Base-by-base conservation (phyloP, 352 stramenopile genomes). In the Phytophthora cactorum region DNA sequence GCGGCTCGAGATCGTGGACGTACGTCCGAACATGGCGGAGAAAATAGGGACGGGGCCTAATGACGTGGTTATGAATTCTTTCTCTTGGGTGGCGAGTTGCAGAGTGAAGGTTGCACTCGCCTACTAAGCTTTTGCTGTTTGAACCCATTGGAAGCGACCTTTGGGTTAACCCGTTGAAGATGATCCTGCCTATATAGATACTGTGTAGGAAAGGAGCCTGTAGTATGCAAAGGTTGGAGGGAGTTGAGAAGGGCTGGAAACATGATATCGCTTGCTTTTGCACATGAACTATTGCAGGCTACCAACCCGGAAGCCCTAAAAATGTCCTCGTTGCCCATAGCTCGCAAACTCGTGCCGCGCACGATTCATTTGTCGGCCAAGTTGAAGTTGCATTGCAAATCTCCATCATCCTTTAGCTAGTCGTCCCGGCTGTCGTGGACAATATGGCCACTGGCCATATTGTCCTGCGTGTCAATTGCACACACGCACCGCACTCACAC, bases 331-430 rank as follows among this genome's bases (percentile, higher is more conserved):
- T 38, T 38, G 32, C 32, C 32, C 32, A 38, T 10, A 6, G 6
- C 32, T 22, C 41, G 5, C 41, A 47, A 27, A 47, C 36, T 22
- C 29, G 7, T 43, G 49, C 49, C 49, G 5, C 9, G 44, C 44
- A 36, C 34, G 25, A 52, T 36, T 53, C 28, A 53, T 15, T 53
- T 53, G 55, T 31, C 22, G 10, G 59, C 29, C 38, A 54, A 50
- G 39, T 66, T 66, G 50, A 66, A 66, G 59, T 49, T 66, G 58
- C 34, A 43, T 65, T 59, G 53, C 53, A 60, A 60, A 60, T 60
- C 53, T 11, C 36, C 11, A 49, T 49, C 25, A 49, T 46, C 12
- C 5, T 53, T 53, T 53, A 5, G 28, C 49, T 34, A 55, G 49
- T 55, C 49, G 49, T 39, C 15, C n/a, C 44, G 15, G 22, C 22